Evolutionary conservation across 352 stramenopile species (phyloP).

Genomic region (Pythium dissimile): DNA sequence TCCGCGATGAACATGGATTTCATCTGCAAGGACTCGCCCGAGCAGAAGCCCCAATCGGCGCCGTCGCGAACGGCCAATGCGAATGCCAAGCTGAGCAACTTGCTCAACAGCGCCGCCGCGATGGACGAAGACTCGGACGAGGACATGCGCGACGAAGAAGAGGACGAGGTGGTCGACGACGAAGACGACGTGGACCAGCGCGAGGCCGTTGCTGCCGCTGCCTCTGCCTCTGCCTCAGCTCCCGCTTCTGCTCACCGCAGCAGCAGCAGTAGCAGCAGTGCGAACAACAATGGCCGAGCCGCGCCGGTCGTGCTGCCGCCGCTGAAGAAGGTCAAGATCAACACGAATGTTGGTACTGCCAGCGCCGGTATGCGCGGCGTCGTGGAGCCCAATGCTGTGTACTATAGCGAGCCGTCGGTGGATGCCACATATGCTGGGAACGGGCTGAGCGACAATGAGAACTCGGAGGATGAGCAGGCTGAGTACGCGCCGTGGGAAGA

Average conservation of each 20-base stretch:
- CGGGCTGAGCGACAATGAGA: slow-evolving; percentile 68
- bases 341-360: background rate
- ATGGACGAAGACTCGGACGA: slow-evolving; percentile 29
- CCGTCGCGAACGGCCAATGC: slow-evolving; percentile 13
- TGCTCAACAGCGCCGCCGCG: slow-evolving; percentile 30
- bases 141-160: slow-evolving; percentile 19
- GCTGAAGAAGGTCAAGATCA: slow-evolving; percentile 13
- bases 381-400: background rate
- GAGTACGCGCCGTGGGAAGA: slow-evolving; percentile 76
- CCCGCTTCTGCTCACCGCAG: too few relatives aligned
- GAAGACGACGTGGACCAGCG: background rate
- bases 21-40: slow-evolving; percentile 59
- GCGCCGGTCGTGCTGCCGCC: slow-evolving; percentile 3
- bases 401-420: slow-evolving; percentile 3
- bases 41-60: slow-evolving; percentile 2
- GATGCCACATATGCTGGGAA: slow-evolving; percentile 30
- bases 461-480: slow-evolving; percentile 80
- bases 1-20: slow-evolving; percentile 86
- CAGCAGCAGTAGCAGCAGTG: too few relatives aligned
- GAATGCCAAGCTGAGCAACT: slow-evolving; percentile 32
- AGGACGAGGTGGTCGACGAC: slow-evolving; percentile 3
- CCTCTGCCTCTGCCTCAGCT: background rate
- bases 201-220: background rate
- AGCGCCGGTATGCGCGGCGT: background rate
- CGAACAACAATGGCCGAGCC: background rate